A percentile compares a stretch with the other conserved stretches of the same genome.
Evolutionary conservation across 2,329 filamentous ascomycete species (phyloP).

Genomic region (Stemphylium beticola): DNA sequence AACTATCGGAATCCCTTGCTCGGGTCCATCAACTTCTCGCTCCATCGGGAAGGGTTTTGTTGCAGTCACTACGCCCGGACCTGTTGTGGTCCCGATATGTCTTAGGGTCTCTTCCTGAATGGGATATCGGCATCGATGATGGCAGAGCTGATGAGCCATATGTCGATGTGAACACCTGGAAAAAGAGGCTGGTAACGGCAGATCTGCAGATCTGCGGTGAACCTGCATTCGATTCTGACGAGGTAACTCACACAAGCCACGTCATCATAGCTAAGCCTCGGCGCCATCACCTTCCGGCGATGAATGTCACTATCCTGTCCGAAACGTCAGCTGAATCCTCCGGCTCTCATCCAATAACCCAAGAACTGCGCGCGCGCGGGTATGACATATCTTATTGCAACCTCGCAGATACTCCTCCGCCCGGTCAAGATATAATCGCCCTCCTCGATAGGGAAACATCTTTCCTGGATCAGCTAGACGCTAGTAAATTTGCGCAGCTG

Average conservation of each 20-base stretch:
- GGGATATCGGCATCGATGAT: conserved; percentile 45
- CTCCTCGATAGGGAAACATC: conserved; percentile 25
- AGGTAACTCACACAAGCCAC: not conserved
- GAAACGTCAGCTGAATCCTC: too few relatives aligned
- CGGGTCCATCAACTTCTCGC: conserved; percentile 15
- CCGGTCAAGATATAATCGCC: conserved; percentile 12
- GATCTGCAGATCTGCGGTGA: conserved; percentile 41
- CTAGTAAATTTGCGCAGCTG: not conserved
- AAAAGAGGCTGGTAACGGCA: conserved; percentile 31
- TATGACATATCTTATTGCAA: not conserved
- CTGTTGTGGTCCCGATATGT: conserved; percentile 19
- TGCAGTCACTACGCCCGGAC: conserved; percentile 48
- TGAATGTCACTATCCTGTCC: too few relatives aligned
- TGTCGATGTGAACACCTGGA: conserved; percentile 39
- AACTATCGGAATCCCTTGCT: not conserved
- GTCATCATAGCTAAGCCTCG: not conserved
- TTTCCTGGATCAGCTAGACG: conserved; percentile 35
- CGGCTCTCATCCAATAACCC: too few relatives aligned
- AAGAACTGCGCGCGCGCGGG: not conserved
- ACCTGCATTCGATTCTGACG: not conserved
- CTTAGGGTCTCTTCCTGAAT: conserved; percentile 44
- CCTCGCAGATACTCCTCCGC: not conserved
- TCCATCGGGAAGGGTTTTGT: conserved; percentile 53
- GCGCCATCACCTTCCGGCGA: too few relatives aligned
- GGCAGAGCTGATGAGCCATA: conserved; percentile 36